Evolutionary conservation across 2,329 filamentous ascomycete species (phyloP).

Genomic region (Graphiopsis chlorocephala): DNA sequence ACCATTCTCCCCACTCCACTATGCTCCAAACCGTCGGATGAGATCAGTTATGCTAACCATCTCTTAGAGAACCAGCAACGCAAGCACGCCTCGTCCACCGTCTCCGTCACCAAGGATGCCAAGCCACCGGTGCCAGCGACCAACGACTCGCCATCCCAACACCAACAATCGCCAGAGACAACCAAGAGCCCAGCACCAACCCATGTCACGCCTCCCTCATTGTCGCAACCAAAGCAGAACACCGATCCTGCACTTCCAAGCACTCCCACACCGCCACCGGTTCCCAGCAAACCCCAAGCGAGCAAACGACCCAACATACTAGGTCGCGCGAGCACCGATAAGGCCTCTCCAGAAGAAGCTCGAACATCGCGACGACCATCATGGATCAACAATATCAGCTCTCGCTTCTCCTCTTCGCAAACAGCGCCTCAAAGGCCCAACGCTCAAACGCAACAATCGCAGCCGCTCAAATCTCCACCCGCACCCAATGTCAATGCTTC

Average conservation of each 20-base stretch:
- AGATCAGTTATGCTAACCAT: slow-evolving; percentile 23
- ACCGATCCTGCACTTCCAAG: slow-evolving; percentile 10
- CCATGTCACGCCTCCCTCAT: slow-evolving; percentile 10
- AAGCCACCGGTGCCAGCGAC: slow-evolving; percentile 17
- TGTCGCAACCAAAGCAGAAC: slow-evolving; percentile 13
- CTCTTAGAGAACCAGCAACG: slow-evolving; percentile 15
- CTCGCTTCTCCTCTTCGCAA: slow-evolving; percentile 68
- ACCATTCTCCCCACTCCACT: neutral
- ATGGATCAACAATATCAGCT: slow-evolving; percentile 91
- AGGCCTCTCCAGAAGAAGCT: slow-evolving; percentile 26
- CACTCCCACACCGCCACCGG: slow-evolving; percentile 23
- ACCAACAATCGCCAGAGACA: slow-evolving; percentile 1
- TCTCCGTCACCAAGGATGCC: slow-evolving; percentile 1
- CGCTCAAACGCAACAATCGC: slow-evolving; percentile 15
- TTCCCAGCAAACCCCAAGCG: slow-evolving; percentile 23
- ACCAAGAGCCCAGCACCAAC: slow-evolving; percentile 4
- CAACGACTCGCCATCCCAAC: slow-evolving; percentile 11
- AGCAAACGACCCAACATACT: slow-evolving; percentile 42
- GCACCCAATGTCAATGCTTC: slow-evolving; percentile 51
- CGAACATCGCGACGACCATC: slow-evolving; percentile 57
- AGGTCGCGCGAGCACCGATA: slow-evolving; percentile 39
- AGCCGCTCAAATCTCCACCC: slow-evolving; percentile 17
- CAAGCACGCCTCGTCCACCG: slow-evolving; percentile 9
- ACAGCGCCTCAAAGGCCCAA: slow-evolving; percentile 24
- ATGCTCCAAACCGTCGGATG: slow-evolving; percentile 21